Percentiles rank a stretch among this genome's conserved stretches.
These are phyloP conservation scores for Prunus salicina DNA, from an alignment of 306 rosid genomes.

Conservation along the genomic window DNA sequence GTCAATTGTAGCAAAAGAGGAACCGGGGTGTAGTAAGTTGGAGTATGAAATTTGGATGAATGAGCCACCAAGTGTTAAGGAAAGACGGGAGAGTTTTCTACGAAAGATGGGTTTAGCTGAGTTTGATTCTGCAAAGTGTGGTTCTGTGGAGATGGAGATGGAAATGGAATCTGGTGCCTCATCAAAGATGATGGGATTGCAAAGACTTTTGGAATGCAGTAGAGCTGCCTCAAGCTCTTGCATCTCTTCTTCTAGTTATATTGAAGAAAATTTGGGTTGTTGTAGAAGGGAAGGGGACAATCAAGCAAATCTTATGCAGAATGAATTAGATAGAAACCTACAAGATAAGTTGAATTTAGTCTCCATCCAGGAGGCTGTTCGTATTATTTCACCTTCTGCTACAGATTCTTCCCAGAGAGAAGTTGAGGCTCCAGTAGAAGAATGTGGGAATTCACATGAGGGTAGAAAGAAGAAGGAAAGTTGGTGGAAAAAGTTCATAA, in stretches of 20 bases:
- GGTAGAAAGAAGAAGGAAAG: conserved; percentile 36
- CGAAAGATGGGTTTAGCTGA: conserved; percentile 51
- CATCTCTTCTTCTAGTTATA: conserved; percentile 4
- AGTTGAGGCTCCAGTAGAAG: conserved; percentile 35
- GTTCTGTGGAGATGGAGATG: too few species aligned
- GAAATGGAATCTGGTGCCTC: too few species aligned
- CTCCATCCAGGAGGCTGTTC: conserved; percentile 15
- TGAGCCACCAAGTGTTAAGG: conserved; percentile 72
- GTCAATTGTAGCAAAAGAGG: conserved; percentile 26
- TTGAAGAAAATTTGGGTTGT: conserved; percentile 20
- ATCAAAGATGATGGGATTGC: conserved; percentile 22
- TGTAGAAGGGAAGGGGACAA: conserved; percentile 11
- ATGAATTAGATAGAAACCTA: conserved; percentile 14
- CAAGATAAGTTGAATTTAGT: conserved; percentile 22
- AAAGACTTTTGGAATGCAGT: conserved; percentile 43
- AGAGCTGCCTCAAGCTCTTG: conserved; percentile 40
- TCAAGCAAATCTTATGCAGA: conserved; percentile 18
- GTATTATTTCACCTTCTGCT: conserved; percentile 8
- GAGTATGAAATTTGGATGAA: conserved; percentile 64
- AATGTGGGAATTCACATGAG: conserved; percentile 17
- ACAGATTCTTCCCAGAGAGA: conserved; percentile 21
- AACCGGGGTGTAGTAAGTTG: conserved; percentile 15
- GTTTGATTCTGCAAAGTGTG: conserved; percentile 21
- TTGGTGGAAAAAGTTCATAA: conserved; percentile 59
- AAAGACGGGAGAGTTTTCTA: conserved; percentile 61